Evolutionary conservation across 2,329 filamentous ascomycete species (phyloP).

Genomic region (Fusarium lateritium): DNA sequence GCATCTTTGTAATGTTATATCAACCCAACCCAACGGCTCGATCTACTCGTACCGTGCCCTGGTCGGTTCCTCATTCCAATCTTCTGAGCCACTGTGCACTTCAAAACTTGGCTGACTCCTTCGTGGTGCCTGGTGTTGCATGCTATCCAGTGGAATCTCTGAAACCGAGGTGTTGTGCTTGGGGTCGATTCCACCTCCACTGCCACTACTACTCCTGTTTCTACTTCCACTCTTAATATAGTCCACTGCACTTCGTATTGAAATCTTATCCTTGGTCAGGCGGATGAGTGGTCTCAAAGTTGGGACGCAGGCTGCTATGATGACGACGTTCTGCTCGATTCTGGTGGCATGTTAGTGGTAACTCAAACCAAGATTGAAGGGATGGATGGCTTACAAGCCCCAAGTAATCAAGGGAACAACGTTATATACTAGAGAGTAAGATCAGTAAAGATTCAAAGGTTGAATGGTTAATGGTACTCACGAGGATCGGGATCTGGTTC

Average conservation of each 20-base stretch:
- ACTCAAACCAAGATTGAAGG: too few relatives aligned
- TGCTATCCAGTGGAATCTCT: conserved; percentile 3
- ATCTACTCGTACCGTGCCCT: neutral
- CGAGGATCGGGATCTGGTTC: conserved; percentile 14
- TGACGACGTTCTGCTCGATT: conserved; percentile 31
- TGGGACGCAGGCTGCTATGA: conserved; percentile 25
- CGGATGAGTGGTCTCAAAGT: conserved; percentile 22
- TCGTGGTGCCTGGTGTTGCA: neutral
- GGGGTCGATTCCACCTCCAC: neutral
- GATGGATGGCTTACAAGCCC: conserved; percentile 15
- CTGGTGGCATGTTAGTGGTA: conserved; percentile 2
- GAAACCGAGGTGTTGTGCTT: conserved; percentile 5
- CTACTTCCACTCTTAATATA: conserved; percentile 4
- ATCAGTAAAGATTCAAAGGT: neutral
- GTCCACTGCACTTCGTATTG: neutral
- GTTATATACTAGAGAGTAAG: conserved; percentile 10
- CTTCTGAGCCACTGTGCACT: neutral
- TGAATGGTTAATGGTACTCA: neutral
- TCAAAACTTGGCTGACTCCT: neutral
- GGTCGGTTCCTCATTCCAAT: neutral
- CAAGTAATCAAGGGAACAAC: conserved; percentile 16
- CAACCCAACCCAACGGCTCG: too few relatives aligned
- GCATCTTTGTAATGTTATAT: too few relatives aligned
- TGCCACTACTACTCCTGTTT: neutral
- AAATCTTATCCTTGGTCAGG: conserved; percentile 2